Evolutionary conservation across 2,329 filamentous ascomycete genomes (phyloP).

Genomic region (Xylaria sp.): DNA sequence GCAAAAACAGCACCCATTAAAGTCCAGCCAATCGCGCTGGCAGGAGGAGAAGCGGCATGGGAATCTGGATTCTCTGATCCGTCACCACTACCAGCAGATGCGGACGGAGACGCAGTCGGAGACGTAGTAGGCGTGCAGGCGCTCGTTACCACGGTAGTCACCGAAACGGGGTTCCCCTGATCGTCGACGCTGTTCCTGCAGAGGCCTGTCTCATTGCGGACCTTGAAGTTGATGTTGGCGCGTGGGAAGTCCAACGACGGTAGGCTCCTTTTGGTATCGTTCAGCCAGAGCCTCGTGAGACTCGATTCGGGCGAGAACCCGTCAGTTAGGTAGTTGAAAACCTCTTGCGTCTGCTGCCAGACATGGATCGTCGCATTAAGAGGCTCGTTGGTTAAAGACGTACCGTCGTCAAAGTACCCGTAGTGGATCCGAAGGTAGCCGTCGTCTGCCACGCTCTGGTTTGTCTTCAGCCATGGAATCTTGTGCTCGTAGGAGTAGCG

Average conservation of each 20-base stretch:
- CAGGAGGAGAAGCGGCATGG: not conserved
- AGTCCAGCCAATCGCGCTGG: not conserved
- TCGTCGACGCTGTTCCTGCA: not conserved
- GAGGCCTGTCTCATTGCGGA: not conserved
- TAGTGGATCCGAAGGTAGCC: not conserved
- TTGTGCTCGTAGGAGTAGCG: not conserved
- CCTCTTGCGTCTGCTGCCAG: not conserved
- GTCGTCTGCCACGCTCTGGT: not conserved
- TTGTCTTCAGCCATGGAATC: not conserved
- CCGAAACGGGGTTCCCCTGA: not conserved
- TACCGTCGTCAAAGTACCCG: not conserved
- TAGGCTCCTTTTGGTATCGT: not conserved
- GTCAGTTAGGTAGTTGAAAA: not conserved
- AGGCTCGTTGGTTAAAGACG: not conserved
- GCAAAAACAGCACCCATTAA: not conserved
- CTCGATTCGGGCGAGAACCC: not conserved
- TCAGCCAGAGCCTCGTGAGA: not conserved
- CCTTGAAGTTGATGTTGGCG: not conserved
- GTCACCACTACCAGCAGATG: not conserved
- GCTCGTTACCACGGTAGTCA: not conserved
- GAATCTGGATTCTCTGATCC: not conserved
- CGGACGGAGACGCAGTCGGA: not conserved
- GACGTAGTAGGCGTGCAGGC: not conserved
- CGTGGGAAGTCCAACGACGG: not conserved
- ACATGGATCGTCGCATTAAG: not conserved